Conservation (phyloP, 139 green algal species). For the Volvox africanus region DNA sequence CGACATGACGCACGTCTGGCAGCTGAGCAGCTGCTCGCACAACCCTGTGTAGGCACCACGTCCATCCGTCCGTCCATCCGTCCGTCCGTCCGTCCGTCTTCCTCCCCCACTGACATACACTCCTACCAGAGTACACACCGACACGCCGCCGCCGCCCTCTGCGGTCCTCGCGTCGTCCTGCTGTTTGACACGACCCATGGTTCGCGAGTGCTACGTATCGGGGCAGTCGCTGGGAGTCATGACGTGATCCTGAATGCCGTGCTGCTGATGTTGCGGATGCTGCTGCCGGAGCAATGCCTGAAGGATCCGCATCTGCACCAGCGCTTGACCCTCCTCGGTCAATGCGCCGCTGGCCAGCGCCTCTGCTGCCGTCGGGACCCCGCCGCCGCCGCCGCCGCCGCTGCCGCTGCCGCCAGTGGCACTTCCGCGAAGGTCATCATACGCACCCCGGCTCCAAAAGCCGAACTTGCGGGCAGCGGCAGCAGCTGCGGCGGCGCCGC, state of each 20-base stretch:
- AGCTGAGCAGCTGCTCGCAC: too few relatives aligned
- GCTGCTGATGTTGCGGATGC: neutral
- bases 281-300: conserved; percentile 6
- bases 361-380: neutral
- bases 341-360: neutral
- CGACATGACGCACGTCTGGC: too few relatives aligned
- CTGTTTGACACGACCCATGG: too few relatives aligned
- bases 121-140: too few relatives aligned
- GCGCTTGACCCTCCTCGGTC: neutral
- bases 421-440: neutral
- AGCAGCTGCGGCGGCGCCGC: neutral
- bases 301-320: neutral
- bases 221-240: too few relatives aligned
- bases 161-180: too few relatives aligned
- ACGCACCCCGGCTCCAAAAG: neutral
- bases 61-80: too few relatives aligned
- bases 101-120: too few relatives aligned
- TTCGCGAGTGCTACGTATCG: too few relatives aligned
- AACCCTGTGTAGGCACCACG: too few relatives aligned
- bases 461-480: neutral
- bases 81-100: too few relatives aligned
- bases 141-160: too few relatives aligned
- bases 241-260: neutral
- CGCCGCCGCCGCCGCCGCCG: neutral
- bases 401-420: neutral